Evolutionary conservation across 345 rosid species (phyloP), one percentile per base, ranked within the genome.

Genomic region (Salix koriyanagi): DNA sequence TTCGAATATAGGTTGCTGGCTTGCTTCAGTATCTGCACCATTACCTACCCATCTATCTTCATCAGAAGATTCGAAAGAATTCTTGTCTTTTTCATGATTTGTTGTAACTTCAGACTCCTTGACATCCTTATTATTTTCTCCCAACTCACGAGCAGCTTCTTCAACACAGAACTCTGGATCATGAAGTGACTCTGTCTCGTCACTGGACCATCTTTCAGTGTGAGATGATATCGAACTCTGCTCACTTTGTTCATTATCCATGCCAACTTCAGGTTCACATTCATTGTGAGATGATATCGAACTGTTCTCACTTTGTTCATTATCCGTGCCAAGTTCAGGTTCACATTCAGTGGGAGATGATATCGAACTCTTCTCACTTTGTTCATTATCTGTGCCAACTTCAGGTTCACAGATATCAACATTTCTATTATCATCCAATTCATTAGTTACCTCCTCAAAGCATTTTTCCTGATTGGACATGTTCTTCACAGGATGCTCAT

Each of bases 381-480:
- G 80, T 73, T 78, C 83, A 73, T 76, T 83, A 76, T 80, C 46
- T 74, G 83, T 48, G 72, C 71, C 52, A 65, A 58, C 69, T 72
- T 62, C 84, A 21, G 76, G 65, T 44, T 81, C 80, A 36, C 58
- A 34, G 15, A 41, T 52, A 72, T 79, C 66, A 42, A 10, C 71
- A 76, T 70, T 34, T 65, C 30, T 12, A 58, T 48, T 52, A 71
- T 69, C 73, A 44, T 76, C 76, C 36, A 73, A 34, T 39, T 52
- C 54, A 56, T 56, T 18, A 70, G 67, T 79, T 75, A 75, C 72
- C 66, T 88, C 90, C 58, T 85, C 90, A 79, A 76, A 52, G 72
- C 62, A 77, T 70, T 84, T 83, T 77, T 76, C 89, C 30, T 58
- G 77, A 76, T 81, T 80, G 71, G 75, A 67, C 71, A 77, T 65